These are phyloP conservation scores for Cladosporium oxysporum DNA, from an alignment of 2,329 filamentous ascomycete species.

Conservation along the genomic window DNA sequence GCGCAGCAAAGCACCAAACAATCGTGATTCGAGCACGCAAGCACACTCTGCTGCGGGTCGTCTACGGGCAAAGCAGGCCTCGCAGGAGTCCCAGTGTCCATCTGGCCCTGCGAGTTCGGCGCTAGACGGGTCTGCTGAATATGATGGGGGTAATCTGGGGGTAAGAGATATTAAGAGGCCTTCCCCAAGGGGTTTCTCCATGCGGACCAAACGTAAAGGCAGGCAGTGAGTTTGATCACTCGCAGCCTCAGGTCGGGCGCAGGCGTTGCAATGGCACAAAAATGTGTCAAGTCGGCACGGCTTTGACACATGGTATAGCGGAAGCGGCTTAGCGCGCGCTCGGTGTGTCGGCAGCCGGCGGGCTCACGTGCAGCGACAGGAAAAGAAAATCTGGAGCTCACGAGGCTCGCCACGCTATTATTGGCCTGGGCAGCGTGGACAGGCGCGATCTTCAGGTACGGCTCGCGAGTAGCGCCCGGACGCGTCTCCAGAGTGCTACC, in stretches of 20 bases:
- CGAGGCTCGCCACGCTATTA: background rate
- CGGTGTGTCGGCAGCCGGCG: background rate
- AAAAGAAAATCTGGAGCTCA: conserved; percentile 16
- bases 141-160: conserved; percentile 15
- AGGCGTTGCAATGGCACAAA: background rate
- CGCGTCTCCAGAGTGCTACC: background rate
- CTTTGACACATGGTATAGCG: conserved; percentile 12
- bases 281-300: conserved; percentile 12
- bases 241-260: conserved; percentile 1
- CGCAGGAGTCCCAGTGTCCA: background rate
- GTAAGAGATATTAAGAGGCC: conserved; percentile 2
- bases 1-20: conserved; percentile 7
- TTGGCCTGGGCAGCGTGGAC: background rate
- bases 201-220: conserved; percentile 16
- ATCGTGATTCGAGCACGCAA: conserved; percentile 7
- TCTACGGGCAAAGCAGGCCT: background rate
- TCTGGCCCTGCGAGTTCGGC: background rate
- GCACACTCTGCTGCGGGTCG: background rate
- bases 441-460: conserved; percentile 19
- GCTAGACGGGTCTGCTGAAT: conserved; percentile 15
- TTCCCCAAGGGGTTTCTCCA: conserved; percentile 20
- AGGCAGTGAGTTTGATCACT: background rate
- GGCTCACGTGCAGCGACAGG: conserved; percentile 7
- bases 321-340: background rate
- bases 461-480: conserved; percentile 13